Percentiles rank a stretch among this genome's conserved stretches.
phyloP scores from a whole-genome alignment of 192 early-diverging fungal species.

The Backusella macrospora region DNA sequence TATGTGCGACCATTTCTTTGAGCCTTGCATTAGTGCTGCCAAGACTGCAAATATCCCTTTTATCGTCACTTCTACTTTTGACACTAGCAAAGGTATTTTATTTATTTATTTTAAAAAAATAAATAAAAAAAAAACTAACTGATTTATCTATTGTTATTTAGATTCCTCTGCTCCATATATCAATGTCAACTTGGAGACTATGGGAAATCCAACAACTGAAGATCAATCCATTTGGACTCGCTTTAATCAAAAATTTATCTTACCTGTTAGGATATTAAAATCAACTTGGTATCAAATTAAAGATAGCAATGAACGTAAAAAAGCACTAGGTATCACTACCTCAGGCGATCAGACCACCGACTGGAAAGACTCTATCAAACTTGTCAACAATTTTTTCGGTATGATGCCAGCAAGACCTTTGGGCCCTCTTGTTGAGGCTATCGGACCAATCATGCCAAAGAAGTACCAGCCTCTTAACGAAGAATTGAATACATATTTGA shows the following conservation, averaged over 20 bases:
- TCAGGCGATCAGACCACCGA: neutral
- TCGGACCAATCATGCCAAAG: slow-evolving; percentile 41
- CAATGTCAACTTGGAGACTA: neutral
- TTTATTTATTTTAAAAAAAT: too few species aligned
- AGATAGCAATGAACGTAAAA: neutral
- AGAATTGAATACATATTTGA: slow-evolving; percentile 14
- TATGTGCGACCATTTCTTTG: slow-evolving; percentile 27
- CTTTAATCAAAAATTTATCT: neutral
- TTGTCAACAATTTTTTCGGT: slow-evolving; percentile 30
- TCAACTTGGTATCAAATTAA: too few species aligned
- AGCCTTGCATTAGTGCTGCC: slow-evolving; percentile 18
- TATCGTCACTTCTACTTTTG: slow-evolving; percentile 22
- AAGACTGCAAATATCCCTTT: slow-evolving; percentile 16
- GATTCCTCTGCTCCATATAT: neutral
- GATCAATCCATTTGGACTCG: neutral
- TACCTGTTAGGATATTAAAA: too few species aligned
- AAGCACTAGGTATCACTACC: neutral
- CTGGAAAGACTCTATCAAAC: slow-evolving; percentile 21
- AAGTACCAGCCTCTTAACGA: slow-evolving; percentile 18
- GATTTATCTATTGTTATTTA: neutral
- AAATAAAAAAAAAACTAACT: too few species aligned
- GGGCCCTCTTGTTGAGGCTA: slow-evolving; percentile 26
- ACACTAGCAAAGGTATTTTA: neutral
- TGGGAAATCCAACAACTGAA: too few species aligned
- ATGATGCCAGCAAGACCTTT: slow-evolving; percentile 18